Conservation (phyloP, 2,329 filamentous ascomycete genomes). For the Cladosporium sp. region DNA sequence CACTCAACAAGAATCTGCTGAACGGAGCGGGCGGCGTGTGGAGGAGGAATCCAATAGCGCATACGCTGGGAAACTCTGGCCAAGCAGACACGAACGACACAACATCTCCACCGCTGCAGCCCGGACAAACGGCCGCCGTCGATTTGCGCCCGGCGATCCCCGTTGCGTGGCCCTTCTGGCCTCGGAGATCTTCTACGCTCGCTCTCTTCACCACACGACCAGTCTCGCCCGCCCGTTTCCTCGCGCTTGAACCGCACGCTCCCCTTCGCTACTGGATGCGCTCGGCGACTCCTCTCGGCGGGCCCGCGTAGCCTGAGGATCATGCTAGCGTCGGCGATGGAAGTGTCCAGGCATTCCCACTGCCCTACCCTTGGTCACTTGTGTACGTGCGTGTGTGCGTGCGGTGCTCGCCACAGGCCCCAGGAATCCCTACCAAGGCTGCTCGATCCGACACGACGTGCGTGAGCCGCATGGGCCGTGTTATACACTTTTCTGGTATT, state of each 20-base stretch:
- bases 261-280: not conserved
- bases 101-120: not conserved
- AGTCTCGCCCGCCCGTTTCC: not conserved
- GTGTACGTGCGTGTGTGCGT: too few relatives aligned
- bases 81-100: not conserved
- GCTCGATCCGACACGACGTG: not conserved
- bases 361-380: too few relatives aligned
- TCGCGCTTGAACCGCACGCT: not conserved
- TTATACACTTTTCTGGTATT: not conserved
- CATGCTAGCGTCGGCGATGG: not conserved
- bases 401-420: too few relatives aligned
- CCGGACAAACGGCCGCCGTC: not conserved
- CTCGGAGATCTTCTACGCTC: too few relatives aligned
- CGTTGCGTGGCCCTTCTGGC: not conserved
- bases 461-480: not conserved
- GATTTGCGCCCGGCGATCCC: not conserved
- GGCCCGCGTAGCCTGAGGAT: not conserved
- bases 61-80: not conserved
- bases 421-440: not conserved
- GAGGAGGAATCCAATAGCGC: not conserved
- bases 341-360: too few relatives aligned
- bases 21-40: not conserved
- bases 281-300: not conserved
- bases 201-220: not conserved
- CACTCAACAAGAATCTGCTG: not conserved